Evolutionary conservation across 2,329 filamentous ascomycete species (phyloP).

Genomic region (Paramyrothecium roridum): DNA sequence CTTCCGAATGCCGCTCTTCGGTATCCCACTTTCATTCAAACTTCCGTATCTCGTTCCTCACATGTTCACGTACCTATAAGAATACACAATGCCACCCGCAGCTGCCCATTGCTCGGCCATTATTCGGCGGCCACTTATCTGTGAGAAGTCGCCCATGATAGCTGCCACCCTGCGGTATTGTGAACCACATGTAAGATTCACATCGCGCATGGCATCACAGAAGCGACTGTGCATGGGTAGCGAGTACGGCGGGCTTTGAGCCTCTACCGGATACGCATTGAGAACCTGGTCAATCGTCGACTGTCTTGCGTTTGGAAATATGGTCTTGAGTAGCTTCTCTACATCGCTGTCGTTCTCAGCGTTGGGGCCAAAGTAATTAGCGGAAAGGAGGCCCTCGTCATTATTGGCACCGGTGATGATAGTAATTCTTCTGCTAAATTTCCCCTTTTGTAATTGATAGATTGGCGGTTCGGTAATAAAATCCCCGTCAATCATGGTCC

Average conservation of each 20-base stretch:
- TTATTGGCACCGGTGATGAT: not conserved
- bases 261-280: not conserved
- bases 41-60: too few relatives aligned
- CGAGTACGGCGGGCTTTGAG: not conserved
- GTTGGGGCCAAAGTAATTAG: not conserved
- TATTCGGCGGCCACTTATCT: not conserved
- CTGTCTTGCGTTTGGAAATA: not conserved
- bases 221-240: not conserved
- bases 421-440: not conserved
- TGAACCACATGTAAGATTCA: not conserved
- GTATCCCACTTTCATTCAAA: too few relatives aligned
- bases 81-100: not conserved
- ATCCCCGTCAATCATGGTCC: not conserved
- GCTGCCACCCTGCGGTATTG: not conserved
- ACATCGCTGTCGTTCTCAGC: not conserved
- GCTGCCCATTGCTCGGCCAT: not conserved
- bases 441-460: not conserved
- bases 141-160: not conserved
- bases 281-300: not conserved
- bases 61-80: too few relatives aligned
- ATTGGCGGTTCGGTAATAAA: not conserved
- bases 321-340: not conserved
- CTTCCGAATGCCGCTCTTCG: too few relatives aligned
- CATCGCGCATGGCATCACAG: not conserved
- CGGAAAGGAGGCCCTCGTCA: not conserved